These are phyloP conservation scores for Picea engelmannii DNA, from an alignment of 83 land plant species.

Conservation along the genomic window DNA sequence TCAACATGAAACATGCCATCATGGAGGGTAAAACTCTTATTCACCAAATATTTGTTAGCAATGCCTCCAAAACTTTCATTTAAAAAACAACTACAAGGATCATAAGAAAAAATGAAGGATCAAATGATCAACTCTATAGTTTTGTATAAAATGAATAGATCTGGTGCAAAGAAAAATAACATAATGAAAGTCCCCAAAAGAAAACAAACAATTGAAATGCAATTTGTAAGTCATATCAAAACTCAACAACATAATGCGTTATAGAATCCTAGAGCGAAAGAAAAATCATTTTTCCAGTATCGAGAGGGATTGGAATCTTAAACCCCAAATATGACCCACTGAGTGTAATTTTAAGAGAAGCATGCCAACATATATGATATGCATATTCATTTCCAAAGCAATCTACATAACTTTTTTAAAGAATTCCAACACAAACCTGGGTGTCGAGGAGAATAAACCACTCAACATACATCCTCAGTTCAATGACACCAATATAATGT, in stretches of 20 bases:
- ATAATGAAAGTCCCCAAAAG: background rate
- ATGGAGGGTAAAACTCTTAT: no score
- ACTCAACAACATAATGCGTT: conserved; percentile 11
- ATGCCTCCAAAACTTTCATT: background rate
- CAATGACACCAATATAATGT: no score
- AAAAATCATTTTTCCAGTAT: background rate
- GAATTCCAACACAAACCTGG: conserved; percentile 52
- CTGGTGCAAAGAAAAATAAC: background rate
- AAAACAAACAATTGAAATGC: background rate
- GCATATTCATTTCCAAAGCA: background rate
- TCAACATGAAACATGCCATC: no score
- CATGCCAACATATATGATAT: background rate
- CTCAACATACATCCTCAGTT: conserved; percentile 41
- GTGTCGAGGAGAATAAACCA: conserved; percentile 27
- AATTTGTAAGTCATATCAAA: background rate
- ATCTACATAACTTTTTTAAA: no score
- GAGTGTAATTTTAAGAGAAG: no score
- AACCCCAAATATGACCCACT: background rate
- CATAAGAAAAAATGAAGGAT: background rate
- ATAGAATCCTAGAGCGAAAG: background rate
- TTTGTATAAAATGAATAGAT: background rate
- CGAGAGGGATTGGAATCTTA: background rate
- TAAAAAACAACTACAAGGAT: background rate
- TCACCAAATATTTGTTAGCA: no score
- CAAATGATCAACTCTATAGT: background rate